Conservation (phyloP, 208 protist genomes). For the Porcisia hertigi region DNA sequence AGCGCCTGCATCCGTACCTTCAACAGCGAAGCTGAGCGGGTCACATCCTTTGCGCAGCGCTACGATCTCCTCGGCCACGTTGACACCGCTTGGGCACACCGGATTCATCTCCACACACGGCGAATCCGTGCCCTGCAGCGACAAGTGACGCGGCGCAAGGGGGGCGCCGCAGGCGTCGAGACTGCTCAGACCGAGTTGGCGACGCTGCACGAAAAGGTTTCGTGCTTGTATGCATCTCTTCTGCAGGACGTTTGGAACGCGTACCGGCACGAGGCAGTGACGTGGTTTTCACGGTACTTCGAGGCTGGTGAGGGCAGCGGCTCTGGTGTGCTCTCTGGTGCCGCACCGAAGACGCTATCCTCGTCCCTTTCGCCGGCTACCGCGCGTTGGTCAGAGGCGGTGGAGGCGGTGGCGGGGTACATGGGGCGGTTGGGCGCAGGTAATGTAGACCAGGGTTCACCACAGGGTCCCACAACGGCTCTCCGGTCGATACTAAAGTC, state of each 20-base stretch:
- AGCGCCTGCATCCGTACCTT: conserved; percentile 52
- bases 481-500: conserved; percentile 54
- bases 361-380: conserved; percentile 51
- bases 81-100: conserved; percentile 67
- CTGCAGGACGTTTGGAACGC: conserved; percentile 76
- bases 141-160: conserved; percentile 3
- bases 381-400: conserved; percentile 73
- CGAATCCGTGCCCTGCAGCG: conserved; percentile 27
- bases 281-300: conserved; percentile 49
- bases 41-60: conserved; percentile 61
- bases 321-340: conserved; percentile 26
- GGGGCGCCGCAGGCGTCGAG: conserved; percentile 13
- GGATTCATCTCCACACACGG: conserved; percentile 55
- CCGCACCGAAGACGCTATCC: conserved; percentile 39
- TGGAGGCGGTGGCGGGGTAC: conserved; percentile 63
- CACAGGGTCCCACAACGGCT: conserved; percentile 4
- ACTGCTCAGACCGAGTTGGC: conserved; percentile 20
- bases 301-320: conserved; percentile 28
- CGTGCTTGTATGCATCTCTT: conserved; percentile 44
- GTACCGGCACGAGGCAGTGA: conserved; percentile 72
- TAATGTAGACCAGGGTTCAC: conserved; percentile 1
- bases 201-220: conserved; percentile 30
- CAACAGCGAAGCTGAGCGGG: conserved; percentile 40
- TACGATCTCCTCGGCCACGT: conserved; percentile 72
- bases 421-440: conserved; percentile 8